These are phyloP conservation scores for Astragalus membranaceus DNA, from an alignment of 306 rosid species.

Conservation along the genomic window DNA sequence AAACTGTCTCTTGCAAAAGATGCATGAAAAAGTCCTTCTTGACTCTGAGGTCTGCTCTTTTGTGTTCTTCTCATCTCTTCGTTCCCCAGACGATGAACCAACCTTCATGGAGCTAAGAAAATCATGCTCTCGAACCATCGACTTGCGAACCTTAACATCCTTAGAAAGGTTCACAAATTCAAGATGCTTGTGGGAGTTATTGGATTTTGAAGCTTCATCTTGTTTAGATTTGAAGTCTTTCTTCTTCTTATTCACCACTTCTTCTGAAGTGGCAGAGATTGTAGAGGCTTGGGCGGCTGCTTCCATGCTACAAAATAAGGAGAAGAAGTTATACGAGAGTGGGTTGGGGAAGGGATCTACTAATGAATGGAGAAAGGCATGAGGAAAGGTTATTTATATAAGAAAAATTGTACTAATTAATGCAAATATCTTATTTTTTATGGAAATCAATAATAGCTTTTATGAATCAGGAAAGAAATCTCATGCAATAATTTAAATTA, in stretches of 20 bases:
- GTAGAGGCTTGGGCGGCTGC: too few species aligned
- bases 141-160: not conserved
- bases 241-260: not conserved
- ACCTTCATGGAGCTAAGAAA: constrained; percentile 16
- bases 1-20: constrained; percentile 62
- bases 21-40: constrained; percentile 53
- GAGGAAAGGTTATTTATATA: too few species aligned
- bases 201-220: not conserved
- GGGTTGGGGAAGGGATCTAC: too few species aligned
- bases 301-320: too few species aligned
- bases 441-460: too few species aligned
- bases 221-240: not conserved
- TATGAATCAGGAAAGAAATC: too few species aligned
- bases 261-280: too few species aligned
- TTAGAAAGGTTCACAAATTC: constrained; percentile 35
- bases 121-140: constrained; percentile 15
- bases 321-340: too few species aligned
- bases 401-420: too few species aligned
- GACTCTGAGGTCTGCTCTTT: not conserved
- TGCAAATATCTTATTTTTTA: too few species aligned
- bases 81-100: not conserved
- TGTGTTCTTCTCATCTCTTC: not conserved
- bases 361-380: too few species aligned
- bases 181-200: constrained; percentile 1
- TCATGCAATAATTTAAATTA: too few species aligned